These are phyloP conservation scores for Rutstroemia sp. DNA, from an alignment of 2,329 filamentous ascomycete genomes.

Conservation along the genomic window DNA sequence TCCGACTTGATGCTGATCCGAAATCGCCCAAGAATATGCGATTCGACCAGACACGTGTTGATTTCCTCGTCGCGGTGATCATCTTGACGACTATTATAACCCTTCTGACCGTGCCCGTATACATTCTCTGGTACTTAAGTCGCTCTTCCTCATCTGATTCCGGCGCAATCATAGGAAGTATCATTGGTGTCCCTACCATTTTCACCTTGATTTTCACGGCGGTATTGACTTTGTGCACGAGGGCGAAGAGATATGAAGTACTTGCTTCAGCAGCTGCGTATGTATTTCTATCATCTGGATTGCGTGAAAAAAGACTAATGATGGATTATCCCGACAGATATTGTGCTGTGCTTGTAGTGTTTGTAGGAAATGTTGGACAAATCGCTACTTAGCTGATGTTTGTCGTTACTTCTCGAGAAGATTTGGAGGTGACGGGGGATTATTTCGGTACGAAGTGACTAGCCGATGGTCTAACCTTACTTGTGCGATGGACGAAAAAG, in stretches of 20 bases:
- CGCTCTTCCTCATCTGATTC: neutral
- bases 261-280: neutral
- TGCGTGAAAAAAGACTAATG: too few relatives aligned
- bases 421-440: too few relatives aligned
- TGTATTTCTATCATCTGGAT: too few relatives aligned
- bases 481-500: too few relatives aligned
- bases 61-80: neutral
- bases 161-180: neutral
- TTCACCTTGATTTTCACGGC: neutral
- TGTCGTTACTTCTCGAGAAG: too few relatives aligned
- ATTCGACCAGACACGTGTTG: neutral
- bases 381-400: too few relatives aligned
- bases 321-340: neutral
- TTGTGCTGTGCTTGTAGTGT: neutral
- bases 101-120: too few relatives aligned
- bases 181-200: neutral
- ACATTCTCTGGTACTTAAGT: too few relatives aligned
- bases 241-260: neutral
- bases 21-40: neutral
- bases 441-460: too few relatives aligned
- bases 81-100: neutral
- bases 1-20: neutral
- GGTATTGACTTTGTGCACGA: neutral
- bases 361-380: neutral
- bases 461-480: too few relatives aligned